Percentiles rank a stretch among this genome's conserved stretches.
phyloP scores from a whole-genome alignment of 169 alveolate genomes.

The Nephromyces sp. region DNA sequence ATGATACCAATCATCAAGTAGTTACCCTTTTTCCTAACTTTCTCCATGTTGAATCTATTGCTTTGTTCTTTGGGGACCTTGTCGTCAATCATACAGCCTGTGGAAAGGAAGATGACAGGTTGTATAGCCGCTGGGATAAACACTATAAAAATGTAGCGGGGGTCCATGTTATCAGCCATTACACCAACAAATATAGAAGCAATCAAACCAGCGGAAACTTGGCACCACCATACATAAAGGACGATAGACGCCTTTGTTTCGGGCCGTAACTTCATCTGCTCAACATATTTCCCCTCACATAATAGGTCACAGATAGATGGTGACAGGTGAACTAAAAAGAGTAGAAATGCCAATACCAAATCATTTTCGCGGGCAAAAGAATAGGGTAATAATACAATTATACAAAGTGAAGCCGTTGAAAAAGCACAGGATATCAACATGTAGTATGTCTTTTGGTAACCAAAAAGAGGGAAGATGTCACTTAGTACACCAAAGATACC shows the following conservation, averaged over 20 bases:
- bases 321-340: too few relatives aligned
- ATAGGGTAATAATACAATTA: too few relatives aligned
- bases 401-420: background rate
- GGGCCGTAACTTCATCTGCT: too few relatives aligned
- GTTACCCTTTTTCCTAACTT: too few relatives aligned
- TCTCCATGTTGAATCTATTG: background rate
- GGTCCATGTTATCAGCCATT: background rate
- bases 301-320: too few relatives aligned
- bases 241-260: too few relatives aligned
- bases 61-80: background rate
- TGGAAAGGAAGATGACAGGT: background rate
- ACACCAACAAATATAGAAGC: slow-evolving; percentile 3
- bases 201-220: background rate
- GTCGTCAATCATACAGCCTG: background rate
- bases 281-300: too few relatives aligned
- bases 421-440: background rate
- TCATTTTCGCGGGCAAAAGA: too few relatives aligned
- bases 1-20: too few relatives aligned
- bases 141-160: slow-evolving; percentile 1
- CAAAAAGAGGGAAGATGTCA: background rate
- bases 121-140: slow-evolving; percentile 9
- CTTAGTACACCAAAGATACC: slow-evolving; percentile 3
- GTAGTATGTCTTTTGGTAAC: background rate
- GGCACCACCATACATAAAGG: background rate
- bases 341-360: too few relatives aligned